These are phyloP conservation scores for Vaccinium myrtillus DNA, from an alignment of 148 eudicot genomes.

Conservation along the genomic window DNA sequence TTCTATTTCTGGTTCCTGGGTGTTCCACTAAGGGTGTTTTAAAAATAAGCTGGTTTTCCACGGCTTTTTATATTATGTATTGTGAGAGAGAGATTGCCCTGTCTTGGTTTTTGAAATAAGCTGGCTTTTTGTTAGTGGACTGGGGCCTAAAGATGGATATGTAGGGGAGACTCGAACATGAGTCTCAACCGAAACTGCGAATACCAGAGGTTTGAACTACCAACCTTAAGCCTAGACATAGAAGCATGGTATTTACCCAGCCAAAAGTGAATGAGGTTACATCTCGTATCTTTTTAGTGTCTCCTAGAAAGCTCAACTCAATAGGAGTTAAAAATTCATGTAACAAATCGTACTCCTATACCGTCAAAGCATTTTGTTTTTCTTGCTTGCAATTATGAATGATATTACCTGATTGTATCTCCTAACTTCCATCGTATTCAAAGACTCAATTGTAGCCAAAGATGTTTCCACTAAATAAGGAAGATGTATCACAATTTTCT, in stretches of 20 bases:
- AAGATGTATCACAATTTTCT: conserved; percentile 5
- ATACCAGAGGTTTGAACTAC: neutral
- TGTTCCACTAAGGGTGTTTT: too few relatives aligned
- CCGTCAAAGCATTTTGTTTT: conserved; percentile 14
- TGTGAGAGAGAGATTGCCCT: too few relatives aligned
- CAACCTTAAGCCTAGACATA: neutral
- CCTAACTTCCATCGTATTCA: conserved; percentile 13
- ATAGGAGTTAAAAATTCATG: neutral
- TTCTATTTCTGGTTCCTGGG: neutral
- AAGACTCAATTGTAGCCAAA: conserved; percentile 14
- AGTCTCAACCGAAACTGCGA: neutral
- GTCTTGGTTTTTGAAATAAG: too few relatives aligned
- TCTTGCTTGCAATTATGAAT: conserved; percentile 5
- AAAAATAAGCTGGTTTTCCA: too few relatives aligned
- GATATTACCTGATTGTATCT: neutral
- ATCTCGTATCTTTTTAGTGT: neutral
- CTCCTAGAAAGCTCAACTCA: neutral
- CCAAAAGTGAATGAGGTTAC: neutral
- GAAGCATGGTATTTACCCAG: neutral
- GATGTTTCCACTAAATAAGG: conserved; percentile 15
- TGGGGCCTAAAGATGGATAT: neutral
- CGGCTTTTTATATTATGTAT: too few relatives aligned
- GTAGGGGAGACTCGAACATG: neutral
- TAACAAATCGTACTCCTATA: neutral
- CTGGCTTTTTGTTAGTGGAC: too few relatives aligned